phyloP scores from a whole-genome alignment of 2,329 filamentous ascomycete genomes.

The Falciphora oryzae region DNA sequence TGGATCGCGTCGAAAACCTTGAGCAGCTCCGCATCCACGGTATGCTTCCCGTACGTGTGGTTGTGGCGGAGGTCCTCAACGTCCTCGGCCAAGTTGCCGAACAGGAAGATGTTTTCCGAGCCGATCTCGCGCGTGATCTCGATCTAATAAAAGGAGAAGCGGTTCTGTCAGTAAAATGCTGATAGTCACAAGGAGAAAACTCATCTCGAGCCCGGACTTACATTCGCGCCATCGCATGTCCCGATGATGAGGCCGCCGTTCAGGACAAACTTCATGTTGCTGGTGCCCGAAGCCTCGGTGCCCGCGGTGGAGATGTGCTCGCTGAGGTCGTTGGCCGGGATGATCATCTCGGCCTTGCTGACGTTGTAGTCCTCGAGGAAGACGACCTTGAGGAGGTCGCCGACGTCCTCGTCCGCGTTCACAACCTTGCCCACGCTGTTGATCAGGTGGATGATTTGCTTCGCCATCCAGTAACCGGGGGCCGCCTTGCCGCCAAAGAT shows the following conservation, averaged over 20 bases:
- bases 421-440: conserved; percentile 87
- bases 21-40: conserved; percentile 68
- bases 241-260: conserved; percentile 97
- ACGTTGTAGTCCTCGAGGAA: conserved; percentile 99
- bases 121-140: conserved; percentile 97
- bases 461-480: conserved; percentile 99
- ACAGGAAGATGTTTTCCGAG: conserved; percentile 97
- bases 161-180: conserved; percentile 13
- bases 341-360: conserved; percentile 97
- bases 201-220: conserved; percentile 37
- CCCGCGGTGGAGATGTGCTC: conserved; percentile 98
- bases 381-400: conserved; percentile 91
- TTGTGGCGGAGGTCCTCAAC: conserved; percentile 91
- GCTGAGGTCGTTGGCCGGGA: conserved; percentile 89
- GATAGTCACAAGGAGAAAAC: not conserved
- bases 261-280: conserved; percentile 99
- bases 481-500: conserved; percentile 98
- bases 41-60: conserved; percentile 77
- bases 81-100: conserved; percentile 91
- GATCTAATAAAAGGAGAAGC: conserved; percentile 49
- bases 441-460: conserved; percentile 95
- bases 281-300: conserved; percentile 84
- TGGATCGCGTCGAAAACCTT: conserved; percentile 83
- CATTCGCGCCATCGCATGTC: conserved; percentile 95
- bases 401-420: conserved; percentile 87